Conservation (phyloP, 2,329 filamentous ascomycete genomes). For the Botrytis deweyae region DNA sequence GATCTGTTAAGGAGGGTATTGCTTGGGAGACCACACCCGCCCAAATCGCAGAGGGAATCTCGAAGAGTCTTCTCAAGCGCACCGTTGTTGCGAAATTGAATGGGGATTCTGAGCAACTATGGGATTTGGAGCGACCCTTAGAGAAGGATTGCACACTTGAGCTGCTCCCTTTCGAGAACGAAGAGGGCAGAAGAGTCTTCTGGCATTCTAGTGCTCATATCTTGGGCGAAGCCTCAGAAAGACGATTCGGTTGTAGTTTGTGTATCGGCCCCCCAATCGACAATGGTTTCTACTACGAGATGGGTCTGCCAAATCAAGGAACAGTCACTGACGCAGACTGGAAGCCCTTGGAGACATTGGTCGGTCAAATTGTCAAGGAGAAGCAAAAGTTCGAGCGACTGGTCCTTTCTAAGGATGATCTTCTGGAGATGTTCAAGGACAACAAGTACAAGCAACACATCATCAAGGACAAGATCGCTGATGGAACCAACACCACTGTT, state of each 20-base stretch:
- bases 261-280: slow-evolving; percentile 92
- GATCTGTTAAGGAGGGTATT: slow-evolving; percentile 69
- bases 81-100: slow-evolving; percentile 85
- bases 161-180: slow-evolving; percentile 75
- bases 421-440: slow-evolving; percentile 95
- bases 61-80: slow-evolving; percentile 80
- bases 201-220: slow-evolving; percentile 97
- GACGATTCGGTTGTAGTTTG: slow-evolving; percentile 84
- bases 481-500: slow-evolving; percentile 88
- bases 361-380: slow-evolving; percentile 86
- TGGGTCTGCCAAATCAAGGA: slow-evolving; percentile 72
- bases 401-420: slow-evolving; percentile 82
- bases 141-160: slow-evolving; percentile 85
- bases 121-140: slow-evolving; percentile 89
- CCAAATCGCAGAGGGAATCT: slow-evolving; percentile 74
- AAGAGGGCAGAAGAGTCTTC: slow-evolving; percentile 83
- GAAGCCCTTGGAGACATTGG: slow-evolving; percentile 78
- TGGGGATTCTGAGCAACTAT: slow-evolving; percentile 67
- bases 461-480: slow-evolving; percentile 87
- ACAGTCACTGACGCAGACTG: slow-evolving; percentile 76
- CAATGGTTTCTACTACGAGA: slow-evolving; percentile 96
- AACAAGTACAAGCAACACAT: slow-evolving; percentile 99
- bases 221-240: slow-evolving; percentile 90
- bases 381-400: slow-evolving; percentile 94
- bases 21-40: slow-evolving; percentile 91